A percentile compares a stretch with the other conserved stretches of the same genome.
phyloP scores from a whole-genome alignment of 805 yeast genomes.

The Candida taoyuanica region DNA sequence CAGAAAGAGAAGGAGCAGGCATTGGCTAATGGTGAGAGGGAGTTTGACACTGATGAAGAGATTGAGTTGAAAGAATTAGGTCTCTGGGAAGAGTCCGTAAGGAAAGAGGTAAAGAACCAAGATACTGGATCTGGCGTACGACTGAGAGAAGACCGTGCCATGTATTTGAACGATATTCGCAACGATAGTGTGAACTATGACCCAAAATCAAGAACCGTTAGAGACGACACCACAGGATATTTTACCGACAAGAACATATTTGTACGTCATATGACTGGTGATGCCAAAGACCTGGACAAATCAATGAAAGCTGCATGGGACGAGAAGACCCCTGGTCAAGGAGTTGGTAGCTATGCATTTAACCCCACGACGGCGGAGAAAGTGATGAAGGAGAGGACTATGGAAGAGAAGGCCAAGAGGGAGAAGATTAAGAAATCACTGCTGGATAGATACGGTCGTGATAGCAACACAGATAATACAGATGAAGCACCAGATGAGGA shows the following conservation, averaged over 20 bases:
- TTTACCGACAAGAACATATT: constrained; percentile 40
- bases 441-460: constrained; percentile 10
- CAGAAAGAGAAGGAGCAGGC: constrained; percentile 13
- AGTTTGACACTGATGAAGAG: constrained; percentile 39
- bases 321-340: constrained; percentile 28
- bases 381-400: constrained; percentile 32
- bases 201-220: constrained; percentile 45
- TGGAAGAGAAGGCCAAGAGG: constrained; percentile 27
- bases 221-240: constrained; percentile 30
- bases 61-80: constrained; percentile 40
- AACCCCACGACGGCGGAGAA: constrained; percentile 44
- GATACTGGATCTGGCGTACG: constrained; percentile 45
- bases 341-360: constrained; percentile 30
- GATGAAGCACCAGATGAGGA: constrained; percentile 13
- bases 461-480: constrained; percentile 1
- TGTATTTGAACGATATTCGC: constrained; percentile 48
- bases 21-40: constrained; percentile 7
- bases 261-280: constrained; percentile 51
- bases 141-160: constrained; percentile 73
- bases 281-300: constrained; percentile 48
- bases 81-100: constrained; percentile 19
- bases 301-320: constrained; percentile 49
- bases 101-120: constrained; percentile 27
- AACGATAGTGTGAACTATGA: constrained; percentile 45
- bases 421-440: constrained; percentile 28